phyloP scores from a whole-genome alignment of 2,329 filamentous ascomycete species.

The Penicillium sp. region DNA sequence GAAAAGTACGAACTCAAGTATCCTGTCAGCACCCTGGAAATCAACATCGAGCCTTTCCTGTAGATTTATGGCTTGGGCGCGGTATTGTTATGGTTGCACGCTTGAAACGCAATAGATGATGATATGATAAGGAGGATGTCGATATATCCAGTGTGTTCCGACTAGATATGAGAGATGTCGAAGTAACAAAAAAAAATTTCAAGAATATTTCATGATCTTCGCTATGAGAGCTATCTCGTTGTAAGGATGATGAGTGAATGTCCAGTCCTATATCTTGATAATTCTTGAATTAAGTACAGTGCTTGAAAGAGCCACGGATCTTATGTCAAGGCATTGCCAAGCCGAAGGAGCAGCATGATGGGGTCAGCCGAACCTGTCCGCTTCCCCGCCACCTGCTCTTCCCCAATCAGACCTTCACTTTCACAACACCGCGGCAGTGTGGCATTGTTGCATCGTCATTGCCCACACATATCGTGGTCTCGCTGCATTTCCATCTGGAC shows the following conservation, averaged over 20 bases:
- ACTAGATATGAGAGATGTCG: constrained; percentile 1
- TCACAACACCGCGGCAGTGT: background rate
- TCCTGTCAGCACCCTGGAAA: constrained; percentile 87
- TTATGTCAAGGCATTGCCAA: too few relatives aligned
- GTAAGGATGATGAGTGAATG: too few relatives aligned
- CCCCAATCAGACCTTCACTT: background rate
- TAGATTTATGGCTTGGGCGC: constrained; percentile 35
- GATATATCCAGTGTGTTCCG: constrained; percentile 4
- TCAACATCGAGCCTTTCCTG: constrained; percentile 91
- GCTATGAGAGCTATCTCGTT: too few relatives aligned
- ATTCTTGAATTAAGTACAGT: too few relatives aligned
- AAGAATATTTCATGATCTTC: too few relatives aligned
- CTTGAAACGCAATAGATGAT: constrained; percentile 23
- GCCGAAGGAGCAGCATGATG: too few relatives aligned
- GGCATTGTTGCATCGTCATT: background rate
- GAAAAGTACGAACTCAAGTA: constrained; percentile 91
- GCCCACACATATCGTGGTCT: background rate
- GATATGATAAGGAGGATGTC: constrained; percentile 21
- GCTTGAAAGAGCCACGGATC: too few relatives aligned
- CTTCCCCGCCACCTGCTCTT: too few relatives aligned
- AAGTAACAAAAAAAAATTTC: too few relatives aligned
- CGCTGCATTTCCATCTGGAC: background rate
- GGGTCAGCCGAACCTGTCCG: too few relatives aligned
- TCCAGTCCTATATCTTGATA: too few relatives aligned
- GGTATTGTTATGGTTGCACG: constrained; percentile 5